Evolutionary conservation across 1,139 yeast species (phyloP).

Genomic region (Candida sp.): DNA sequence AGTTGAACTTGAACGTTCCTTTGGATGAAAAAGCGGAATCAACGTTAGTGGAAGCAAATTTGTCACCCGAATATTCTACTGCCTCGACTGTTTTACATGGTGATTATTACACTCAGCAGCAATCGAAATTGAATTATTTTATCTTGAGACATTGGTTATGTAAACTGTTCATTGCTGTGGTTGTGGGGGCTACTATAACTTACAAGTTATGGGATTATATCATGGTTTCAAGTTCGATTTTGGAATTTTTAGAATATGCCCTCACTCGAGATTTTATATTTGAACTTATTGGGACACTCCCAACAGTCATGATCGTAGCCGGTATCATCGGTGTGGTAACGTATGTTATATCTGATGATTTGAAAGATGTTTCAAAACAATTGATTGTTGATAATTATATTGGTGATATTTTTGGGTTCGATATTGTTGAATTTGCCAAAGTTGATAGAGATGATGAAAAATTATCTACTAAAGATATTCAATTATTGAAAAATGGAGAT

Average conservation of each 20-base stretch:
- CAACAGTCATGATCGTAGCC: slow-evolving; percentile 17
- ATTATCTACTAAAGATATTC: slow-evolving; percentile 19
- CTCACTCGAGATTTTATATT: slow-evolving; percentile 23
- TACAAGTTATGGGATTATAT: slow-evolving; percentile 34
- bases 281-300: slow-evolving; percentile 23
- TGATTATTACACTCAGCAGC: slow-evolving; percentile 59
- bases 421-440: slow-evolving; percentile 45
- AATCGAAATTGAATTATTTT: slow-evolving; percentile 44
- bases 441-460: slow-evolving; percentile 21
- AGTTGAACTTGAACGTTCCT: slow-evolving; percentile 51
- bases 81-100: slow-evolving; percentile 63
- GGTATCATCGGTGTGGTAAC: slow-evolving; percentile 25
- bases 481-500: slow-evolving; percentile 27
- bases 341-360: slow-evolving; percentile 40
- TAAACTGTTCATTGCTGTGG: slow-evolving; percentile 17
- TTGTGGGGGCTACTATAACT: slow-evolving; percentile 8
- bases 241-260: slow-evolving; percentile 28
- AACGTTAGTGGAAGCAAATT: slow-evolving; percentile 38
- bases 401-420: slow-evolving; percentile 49
- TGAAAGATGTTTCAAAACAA: slow-evolving; percentile 41
- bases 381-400: slow-evolving; percentile 29
- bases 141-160: slow-evolving; percentile 50
- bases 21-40: slow-evolving; percentile 48
- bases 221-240: slow-evolving; percentile 29
- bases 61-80: slow-evolving; percentile 55